Conservation (phyloP, 2,329 filamentous ascomycete genomes). For the Apiospora phragmitis region DNA sequence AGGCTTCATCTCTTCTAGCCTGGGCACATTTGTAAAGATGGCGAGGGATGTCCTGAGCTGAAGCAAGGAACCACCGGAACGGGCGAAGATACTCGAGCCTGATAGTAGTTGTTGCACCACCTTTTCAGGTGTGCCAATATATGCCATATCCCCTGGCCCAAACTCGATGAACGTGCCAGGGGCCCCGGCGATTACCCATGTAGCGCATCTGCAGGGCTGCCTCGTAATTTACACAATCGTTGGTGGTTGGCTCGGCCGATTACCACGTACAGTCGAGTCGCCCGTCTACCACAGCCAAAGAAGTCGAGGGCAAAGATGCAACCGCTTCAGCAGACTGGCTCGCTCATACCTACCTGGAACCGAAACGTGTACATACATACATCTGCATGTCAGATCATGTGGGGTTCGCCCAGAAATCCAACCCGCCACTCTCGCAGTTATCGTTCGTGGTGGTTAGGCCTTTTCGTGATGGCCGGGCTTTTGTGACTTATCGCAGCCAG, state of each 20-base stretch:
- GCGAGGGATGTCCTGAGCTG: not conserved
- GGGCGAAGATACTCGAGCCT: not conserved
- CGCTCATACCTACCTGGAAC: not conserved
- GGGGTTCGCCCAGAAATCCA: not conserved
- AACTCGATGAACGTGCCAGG: constrained; percentile 8
- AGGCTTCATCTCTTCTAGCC: not conserved
- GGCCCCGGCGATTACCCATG: not conserved
- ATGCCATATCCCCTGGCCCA: not conserved
- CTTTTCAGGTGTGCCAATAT: constrained; percentile 2
- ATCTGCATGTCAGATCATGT: not conserved
- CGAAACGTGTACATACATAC: not conserved
- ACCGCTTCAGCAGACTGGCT: not conserved
- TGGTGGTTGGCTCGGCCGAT: constrained; percentile 20
- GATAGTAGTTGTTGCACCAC: not conserved
- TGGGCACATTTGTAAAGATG: not conserved
- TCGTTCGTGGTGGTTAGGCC: not conserved
- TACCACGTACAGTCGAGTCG: constrained; percentile 2
- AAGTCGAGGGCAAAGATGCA: not conserved
- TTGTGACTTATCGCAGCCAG: not conserved
- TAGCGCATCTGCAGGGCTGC: constrained; percentile 20
- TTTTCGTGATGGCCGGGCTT: not conserved
- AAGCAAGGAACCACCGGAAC: not conserved
- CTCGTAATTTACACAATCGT: constrained; percentile 20
- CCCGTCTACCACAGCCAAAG: not conserved
- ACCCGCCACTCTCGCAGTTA: not conserved